Base-by-base conservation (phyloP, 768 basidiomycete genomes). In the Rhodotorula toruloides region DNA sequence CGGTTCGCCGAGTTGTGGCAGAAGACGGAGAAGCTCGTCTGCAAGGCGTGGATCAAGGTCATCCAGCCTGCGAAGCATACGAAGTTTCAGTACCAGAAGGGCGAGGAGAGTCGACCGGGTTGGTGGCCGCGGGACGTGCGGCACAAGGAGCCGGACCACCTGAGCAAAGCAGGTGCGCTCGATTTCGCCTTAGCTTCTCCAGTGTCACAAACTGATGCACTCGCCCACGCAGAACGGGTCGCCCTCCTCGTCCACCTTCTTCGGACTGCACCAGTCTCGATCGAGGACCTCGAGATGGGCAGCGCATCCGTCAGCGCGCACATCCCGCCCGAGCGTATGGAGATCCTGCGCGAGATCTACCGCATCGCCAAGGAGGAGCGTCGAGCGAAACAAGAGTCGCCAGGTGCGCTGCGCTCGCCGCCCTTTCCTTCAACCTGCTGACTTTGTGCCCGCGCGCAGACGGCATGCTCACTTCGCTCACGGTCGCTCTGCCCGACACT, bases 51-150 rank as follows among this genome's bases (percentile, higher is more conserved):
- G 79, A 79, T 80, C 74, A 79, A 79, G 72, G 72, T 77, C 42
- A 77, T 79, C 63, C 79, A 79, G 72, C 79, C 79, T 7, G 75
- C 77, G 63, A 80, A 79, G 70, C 76, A 77, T 69, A 76, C 75
- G 60, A 76, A 75, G 40, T 78, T 64, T 65, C 79, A 77, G 34
- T 80, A 80, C 72, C 78, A 78, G 62, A 72, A 75, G 48, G 79
- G 79, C 21, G 78, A 79, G 40, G 76, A 73, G 32, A 54, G 67
- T n/a, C 76, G 74, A 61, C 79, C 79, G 1, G 63, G 61, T 11
- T 80, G 79, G 79, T 80, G 79, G 79, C 79, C 79, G 7, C 62
- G 70, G 44, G 73, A 70, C 39, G 69, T 79, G 14, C 73, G 76
- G 36, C 79, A 80, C 63, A 73, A 76, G 48, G 79, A 79, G 65